Percentiles rank a stretch among this genome's conserved stretches.
Conservation (phyloP, 1,284 basidiomycete genomes). For the Paramarasmius palmivorus region DNA sequence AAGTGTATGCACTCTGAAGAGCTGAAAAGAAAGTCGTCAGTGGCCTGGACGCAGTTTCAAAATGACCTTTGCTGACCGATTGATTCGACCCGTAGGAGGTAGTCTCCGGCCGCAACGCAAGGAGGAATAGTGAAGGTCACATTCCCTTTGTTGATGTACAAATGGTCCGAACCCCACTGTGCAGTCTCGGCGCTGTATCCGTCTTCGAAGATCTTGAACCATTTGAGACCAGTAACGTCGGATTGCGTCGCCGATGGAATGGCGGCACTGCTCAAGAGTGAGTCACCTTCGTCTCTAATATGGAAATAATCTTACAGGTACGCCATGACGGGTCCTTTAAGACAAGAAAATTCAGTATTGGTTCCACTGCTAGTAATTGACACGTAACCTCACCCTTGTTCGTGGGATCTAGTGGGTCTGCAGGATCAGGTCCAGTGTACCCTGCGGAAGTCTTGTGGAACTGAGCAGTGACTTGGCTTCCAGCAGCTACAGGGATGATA, state of each 20-base stretch:
- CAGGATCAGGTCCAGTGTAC: constrained; percentile 35
- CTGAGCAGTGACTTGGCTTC: constrained; percentile 40
- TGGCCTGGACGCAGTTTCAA: no score
- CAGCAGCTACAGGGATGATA: constrained; percentile 44
- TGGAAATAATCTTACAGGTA: no score
- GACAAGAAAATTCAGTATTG: no score
- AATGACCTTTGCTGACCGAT: neutral
- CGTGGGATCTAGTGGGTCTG: constrained; percentile 46
- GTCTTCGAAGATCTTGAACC: constrained; percentile 46
- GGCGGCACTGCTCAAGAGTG: constrained; percentile 32
- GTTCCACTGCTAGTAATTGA: no score
- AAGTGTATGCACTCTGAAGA: constrained; percentile 32
- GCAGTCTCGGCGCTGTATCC: constrained; percentile 34
- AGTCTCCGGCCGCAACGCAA: constrained; percentile 47
- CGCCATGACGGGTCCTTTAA: no score
- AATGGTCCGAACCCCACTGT: constrained; percentile 47
- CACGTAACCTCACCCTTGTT: constrained; percentile 35
- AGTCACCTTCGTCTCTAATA: neutral
- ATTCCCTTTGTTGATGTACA: constrained; percentile 55
- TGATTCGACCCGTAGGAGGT: neutral
- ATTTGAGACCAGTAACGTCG: constrained; percentile 42
- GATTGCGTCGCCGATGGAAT: constrained; percentile 42
- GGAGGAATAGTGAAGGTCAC: constrained; percentile 51
- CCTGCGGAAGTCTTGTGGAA: constrained; percentile 43
- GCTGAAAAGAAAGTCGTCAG: no score